Evolutionary conservation across 108 stramenopile species (phyloP).

Genomic region (Nitzschia putrida): DNA sequence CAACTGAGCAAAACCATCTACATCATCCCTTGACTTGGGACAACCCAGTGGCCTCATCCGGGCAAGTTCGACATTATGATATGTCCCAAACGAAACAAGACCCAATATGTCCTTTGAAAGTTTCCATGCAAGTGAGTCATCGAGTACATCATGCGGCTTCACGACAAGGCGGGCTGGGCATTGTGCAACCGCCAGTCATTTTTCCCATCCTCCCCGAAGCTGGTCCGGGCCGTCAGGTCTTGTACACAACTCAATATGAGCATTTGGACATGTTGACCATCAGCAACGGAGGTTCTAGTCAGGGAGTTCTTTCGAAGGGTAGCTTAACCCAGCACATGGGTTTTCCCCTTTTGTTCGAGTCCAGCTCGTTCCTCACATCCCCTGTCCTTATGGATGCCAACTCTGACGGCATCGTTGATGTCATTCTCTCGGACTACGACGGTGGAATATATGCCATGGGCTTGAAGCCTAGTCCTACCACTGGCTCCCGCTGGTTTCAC

Average conservation of each 20-base stretch:
- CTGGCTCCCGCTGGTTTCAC: constrained; percentile 55
- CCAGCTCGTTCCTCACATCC: constrained; percentile 64
- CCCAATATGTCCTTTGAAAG: constrained; percentile 63
- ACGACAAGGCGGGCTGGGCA: constrained; percentile 14
- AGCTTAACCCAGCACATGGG: constrained; percentile 67
- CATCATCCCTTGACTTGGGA: constrained; percentile 17
- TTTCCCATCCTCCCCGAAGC: constrained; percentile 72
- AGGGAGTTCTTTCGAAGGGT: constrained; percentile 44
- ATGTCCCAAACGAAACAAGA: background rate
- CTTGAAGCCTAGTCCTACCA: constrained; percentile 41
- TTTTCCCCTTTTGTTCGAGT: constrained; percentile 77
- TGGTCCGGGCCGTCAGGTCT: constrained; percentile 76
- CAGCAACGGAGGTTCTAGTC: background rate
- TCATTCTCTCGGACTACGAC: constrained; percentile 75
- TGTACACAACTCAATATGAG: constrained; percentile 73
- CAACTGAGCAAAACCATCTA: constrained; percentile 52
- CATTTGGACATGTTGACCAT: constrained; percentile 72
- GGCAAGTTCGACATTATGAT: constrained; percentile 15
- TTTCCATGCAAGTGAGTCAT: constrained; percentile 63
- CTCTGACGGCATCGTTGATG: constrained; percentile 75
- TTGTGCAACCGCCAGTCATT: constrained; percentile 61
- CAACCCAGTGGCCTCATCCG: background rate
- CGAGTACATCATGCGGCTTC: constrained; percentile 33
- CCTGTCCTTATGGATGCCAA: constrained; percentile 73
- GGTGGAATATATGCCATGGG: constrained; percentile 73